phyloP scores from a whole-genome alignment of 2,329 filamentous ascomycete genomes.

The Zasmidium cellare region DNA sequence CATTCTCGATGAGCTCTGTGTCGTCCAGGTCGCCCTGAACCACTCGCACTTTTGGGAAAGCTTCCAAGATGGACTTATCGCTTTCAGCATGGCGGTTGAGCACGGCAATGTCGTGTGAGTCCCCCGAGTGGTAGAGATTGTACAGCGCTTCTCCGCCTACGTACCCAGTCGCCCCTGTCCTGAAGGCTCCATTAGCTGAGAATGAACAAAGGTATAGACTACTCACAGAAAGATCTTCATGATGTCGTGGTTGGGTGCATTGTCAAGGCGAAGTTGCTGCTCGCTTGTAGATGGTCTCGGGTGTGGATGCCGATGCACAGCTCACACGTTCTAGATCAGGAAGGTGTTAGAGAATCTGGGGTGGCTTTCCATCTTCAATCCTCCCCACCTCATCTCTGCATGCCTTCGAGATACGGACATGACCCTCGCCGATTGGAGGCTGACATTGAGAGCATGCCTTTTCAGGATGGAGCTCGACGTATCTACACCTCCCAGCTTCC shows the following conservation, averaged over 20 bases:
- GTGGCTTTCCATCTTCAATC: background rate
- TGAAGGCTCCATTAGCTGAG: background rate
- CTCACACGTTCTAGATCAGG: background rate
- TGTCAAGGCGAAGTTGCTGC: background rate
- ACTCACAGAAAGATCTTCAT: constrained; percentile 5
- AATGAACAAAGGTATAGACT: background rate
- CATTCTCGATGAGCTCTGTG: constrained; percentile 4
- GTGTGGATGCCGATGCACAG: background rate
- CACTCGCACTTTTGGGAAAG: constrained; percentile 7
- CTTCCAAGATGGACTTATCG: constrained; percentile 8
- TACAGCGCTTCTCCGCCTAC: constrained; percentile 10
- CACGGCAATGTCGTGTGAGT: background rate
- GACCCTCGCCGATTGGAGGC: background rate
- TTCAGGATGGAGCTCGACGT: background rate
- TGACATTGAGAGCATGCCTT: background rate
- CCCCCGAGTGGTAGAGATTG: constrained; percentile 1
- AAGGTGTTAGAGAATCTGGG: background rate
- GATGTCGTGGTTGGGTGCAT: background rate
- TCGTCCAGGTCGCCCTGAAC: constrained; percentile 16
- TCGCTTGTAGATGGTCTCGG: background rate
- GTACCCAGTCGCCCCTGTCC: constrained; percentile 12
- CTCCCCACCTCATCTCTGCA: background rate
- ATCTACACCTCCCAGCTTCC: background rate
- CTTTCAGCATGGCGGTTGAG: constrained; percentile 8
- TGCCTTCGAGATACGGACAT: background rate